These are phyloP conservation scores for Phaeomoniella chlamydospora DNA, from an alignment of 2,329 filamentous ascomycete species.

Conservation along the genomic window DNA sequence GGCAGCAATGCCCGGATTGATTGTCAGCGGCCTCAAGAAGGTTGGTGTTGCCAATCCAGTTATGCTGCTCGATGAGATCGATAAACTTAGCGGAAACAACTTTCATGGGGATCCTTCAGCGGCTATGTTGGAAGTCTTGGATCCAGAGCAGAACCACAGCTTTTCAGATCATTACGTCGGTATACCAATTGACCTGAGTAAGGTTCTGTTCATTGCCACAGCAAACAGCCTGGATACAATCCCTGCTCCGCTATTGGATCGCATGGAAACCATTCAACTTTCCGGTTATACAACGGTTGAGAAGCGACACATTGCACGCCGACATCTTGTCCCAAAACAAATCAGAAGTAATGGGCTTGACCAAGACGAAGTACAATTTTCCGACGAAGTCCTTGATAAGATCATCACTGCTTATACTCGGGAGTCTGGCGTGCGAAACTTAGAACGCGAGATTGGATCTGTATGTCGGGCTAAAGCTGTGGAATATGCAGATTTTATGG, in stretches of 20 bases:
- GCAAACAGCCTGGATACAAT: constrained; percentile 93
- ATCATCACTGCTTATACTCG: constrained; percentile 95
- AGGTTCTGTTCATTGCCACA: constrained; percentile 93
- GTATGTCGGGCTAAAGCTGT: constrained; percentile 94
- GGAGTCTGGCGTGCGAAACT: constrained; percentile 86
- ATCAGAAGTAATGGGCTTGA: constrained; percentile 76
- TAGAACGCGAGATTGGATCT: constrained; percentile 88
- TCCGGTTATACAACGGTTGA: constrained; percentile 94
- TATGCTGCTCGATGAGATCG: constrained; percentile 91
- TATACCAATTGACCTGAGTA: constrained; percentile 88
- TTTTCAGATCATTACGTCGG: constrained; percentile 96
- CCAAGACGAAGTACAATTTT: constrained; percentile 59
- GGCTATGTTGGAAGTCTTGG: constrained; percentile 93
- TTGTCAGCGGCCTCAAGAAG: constrained; percentile 88
- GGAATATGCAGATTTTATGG: constrained; percentile 80
- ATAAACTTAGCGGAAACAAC: constrained; percentile 84
- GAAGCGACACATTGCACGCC: constrained; percentile 85
- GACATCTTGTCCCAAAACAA: constrained; percentile 93
- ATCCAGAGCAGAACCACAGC: constrained; percentile 89
- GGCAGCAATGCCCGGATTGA: constrained; percentile 93
- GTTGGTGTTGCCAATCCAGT: constrained; percentile 92
- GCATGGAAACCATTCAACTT: constrained; percentile 91
- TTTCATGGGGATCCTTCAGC: constrained; percentile 92
- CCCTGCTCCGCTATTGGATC: constrained; percentile 79
- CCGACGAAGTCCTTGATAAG: constrained; percentile 76